Evolutionary conservation across 108 stramenopile species (phyloP).

Genomic region (Chaetoceros muelleri): DNA sequence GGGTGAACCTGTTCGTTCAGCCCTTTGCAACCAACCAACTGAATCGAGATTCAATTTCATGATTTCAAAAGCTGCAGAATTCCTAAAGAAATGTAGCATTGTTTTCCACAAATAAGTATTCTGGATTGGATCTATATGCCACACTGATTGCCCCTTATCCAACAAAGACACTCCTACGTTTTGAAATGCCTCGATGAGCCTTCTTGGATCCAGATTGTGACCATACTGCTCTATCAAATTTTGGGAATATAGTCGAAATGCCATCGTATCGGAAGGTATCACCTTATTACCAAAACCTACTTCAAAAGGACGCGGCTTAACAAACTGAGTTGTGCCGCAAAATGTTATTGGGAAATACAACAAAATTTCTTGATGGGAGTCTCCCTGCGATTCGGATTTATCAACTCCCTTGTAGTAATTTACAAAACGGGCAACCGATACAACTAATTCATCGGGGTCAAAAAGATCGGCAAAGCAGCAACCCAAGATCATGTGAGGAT

Average conservation of each 20-base stretch:
- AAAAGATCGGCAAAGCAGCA: constrained; percentile 87
- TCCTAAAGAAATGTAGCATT: constrained; percentile 88
- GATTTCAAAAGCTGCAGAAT: constrained; percentile 38
- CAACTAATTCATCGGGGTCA: constrained; percentile 46
- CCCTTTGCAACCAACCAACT: constrained; percentile 64
- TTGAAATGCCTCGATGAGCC: constrained; percentile 41
- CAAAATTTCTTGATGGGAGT: constrained; percentile 18
- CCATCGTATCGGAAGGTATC: constrained; percentile 67
- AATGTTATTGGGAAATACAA: constrained; percentile 91
- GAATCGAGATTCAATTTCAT: constrained; percentile 39
- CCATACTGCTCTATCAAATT: constrained; percentile 48
- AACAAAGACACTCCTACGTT: constrained; percentile 53
- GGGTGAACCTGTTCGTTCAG: constrained; percentile 22
- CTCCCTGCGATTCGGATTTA: not conserved
- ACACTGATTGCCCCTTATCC: constrained; percentile 50
- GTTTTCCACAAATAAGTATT: constrained; percentile 60
- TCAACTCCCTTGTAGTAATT: not conserved
- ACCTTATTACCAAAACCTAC: not conserved
- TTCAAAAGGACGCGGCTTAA: constrained; percentile 29
- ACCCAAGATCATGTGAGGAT: constrained; percentile 69
- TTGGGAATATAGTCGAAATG: constrained; percentile 59
- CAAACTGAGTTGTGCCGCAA: constrained; percentile 62
- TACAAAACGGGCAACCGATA: constrained; percentile 35
- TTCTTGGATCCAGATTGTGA: constrained; percentile 65
- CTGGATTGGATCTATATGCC: constrained; percentile 55